phyloP scores from a whole-genome alignment of 352 stramenopile genomes.

The Phytophthora chlamydospora region DNA sequence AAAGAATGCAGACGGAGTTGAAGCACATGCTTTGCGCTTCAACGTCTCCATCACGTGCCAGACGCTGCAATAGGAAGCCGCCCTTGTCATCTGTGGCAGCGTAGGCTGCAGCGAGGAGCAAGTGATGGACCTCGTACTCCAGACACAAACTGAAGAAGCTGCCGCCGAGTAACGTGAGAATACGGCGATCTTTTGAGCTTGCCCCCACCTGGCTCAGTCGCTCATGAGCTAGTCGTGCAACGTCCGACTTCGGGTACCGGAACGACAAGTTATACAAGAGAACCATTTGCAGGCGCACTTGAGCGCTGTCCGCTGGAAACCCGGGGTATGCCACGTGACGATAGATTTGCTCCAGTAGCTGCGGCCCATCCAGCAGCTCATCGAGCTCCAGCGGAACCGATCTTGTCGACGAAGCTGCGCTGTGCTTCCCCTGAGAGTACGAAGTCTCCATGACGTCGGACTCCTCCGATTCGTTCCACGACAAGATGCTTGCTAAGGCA shows the following conservation, averaged over 20 bases:
- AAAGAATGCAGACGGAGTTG: slow-evolving; percentile 69
- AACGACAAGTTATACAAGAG: slow-evolving; percentile 83
- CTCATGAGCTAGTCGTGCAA: slow-evolving; percentile 41
- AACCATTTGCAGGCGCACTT: slow-evolving; percentile 69
- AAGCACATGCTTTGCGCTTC: slow-evolving; percentile 58
- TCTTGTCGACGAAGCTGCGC: slow-evolving; percentile 1
- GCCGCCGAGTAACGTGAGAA: slow-evolving; percentile 49
- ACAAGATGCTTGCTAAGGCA: slow-evolving; percentile 61
- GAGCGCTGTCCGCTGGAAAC: slow-evolving; percentile 46
- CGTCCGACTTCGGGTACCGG: slow-evolving; percentile 59
- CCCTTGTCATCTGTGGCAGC: slow-evolving; percentile 25
- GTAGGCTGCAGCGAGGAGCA: slow-evolving; percentile 41
- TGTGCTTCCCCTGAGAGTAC: slow-evolving; percentile 5
- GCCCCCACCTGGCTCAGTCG: slow-evolving; percentile 48
- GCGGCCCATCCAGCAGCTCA: slow-evolving; percentile 54
- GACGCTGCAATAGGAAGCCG: slow-evolving; percentile 38
- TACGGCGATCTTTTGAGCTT: slow-evolving; percentile 15
- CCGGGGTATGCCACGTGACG: slow-evolving; percentile 45
- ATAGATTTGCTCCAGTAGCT: slow-evolving; percentile 53
- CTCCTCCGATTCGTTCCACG: slow-evolving; percentile 55
- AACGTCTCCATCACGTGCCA: slow-evolving; percentile 43
- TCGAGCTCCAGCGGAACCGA: slow-evolving; percentile 32
- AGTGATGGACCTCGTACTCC: slow-evolving; percentile 60
- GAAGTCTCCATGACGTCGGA: not conserved
- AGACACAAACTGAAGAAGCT: slow-evolving; percentile 74